Evolutionary conservation across 306 rosid species (phyloP).

Genomic region (Argentina anserina): DNA sequence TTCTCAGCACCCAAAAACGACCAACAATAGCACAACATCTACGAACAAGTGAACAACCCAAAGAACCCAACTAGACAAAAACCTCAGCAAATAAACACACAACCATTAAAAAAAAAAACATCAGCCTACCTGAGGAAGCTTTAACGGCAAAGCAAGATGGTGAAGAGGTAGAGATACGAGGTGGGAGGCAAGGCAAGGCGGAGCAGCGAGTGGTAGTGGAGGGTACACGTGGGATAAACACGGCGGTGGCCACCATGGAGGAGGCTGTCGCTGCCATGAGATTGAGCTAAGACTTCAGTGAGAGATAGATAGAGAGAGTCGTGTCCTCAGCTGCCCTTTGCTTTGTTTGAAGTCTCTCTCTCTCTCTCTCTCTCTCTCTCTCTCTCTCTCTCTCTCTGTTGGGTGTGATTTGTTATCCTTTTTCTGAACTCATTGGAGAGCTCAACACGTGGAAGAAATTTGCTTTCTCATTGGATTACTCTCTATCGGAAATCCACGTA

Average conservation of each 20-base stretch:
- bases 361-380: background rate
- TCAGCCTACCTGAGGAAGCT: conserved; percentile 44
- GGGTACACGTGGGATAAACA: conserved; percentile 40
- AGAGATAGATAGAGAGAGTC: background rate
- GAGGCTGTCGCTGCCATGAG: conserved; percentile 60
- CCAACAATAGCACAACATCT: background rate
- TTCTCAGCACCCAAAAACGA: background rate
- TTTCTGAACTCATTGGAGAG: conserved; percentile 9
- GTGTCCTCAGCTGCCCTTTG: conserved; percentile 6
- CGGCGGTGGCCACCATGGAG: conserved; percentile 53
- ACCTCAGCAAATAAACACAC: background rate
- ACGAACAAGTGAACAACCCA: background rate
- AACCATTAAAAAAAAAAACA: background rate
- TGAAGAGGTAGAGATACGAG: conserved; percentile 49
- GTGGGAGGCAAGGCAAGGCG: conserved; percentile 67
- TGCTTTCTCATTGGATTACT: conserved; percentile 49
- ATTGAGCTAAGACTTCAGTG: background rate
- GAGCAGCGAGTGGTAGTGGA: conserved; percentile 48
- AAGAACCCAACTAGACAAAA: background rate
- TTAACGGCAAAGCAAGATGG: conserved; percentile 42
- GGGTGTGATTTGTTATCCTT: conserved; percentile 44
- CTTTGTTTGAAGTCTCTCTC: background rate
- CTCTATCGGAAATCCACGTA: conserved; percentile 65
- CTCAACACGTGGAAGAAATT: conserved; percentile 49
- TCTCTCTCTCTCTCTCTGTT: conserved; percentile 18